Evolutionary conservation across 495 filamentous ascomycete genomes (phyloP).

Genomic region (Trichoderma asperelloides): DNA sequence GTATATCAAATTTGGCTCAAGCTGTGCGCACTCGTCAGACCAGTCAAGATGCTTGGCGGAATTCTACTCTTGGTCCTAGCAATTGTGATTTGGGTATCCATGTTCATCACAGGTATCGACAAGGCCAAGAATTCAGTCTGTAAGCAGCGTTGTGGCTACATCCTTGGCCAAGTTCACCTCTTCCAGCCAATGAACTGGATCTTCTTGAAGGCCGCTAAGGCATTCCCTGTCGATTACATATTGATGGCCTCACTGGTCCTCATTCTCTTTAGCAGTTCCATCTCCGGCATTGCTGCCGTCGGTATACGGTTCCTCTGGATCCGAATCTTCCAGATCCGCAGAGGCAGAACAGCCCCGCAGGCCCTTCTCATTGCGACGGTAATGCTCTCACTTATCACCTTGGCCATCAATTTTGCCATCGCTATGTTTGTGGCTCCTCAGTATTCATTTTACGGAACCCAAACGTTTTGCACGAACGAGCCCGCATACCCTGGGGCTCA

Average conservation of each 20-base stretch:
- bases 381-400: slow-evolving; percentile 75
- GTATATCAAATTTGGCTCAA: slow-evolving; percentile 68
- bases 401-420: slow-evolving; percentile 86
- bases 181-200: slow-evolving; percentile 94
- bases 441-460: slow-evolving; percentile 88
- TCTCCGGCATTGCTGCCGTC: slow-evolving; percentile 74
- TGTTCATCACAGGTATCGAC: slow-evolving; percentile 93
- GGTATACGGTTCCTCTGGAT: slow-evolving; percentile 97
- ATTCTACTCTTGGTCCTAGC: slow-evolving; percentile 63
- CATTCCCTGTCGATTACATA: slow-evolving; percentile 88
- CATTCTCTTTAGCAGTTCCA: slow-evolving; percentile 75
- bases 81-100: slow-evolving; percentile 73
- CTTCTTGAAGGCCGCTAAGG: slow-evolving; percentile 69
- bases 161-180: slow-evolving; percentile 81
- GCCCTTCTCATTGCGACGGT: slow-evolving; percentile 86
- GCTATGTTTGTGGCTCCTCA: slow-evolving; percentile 89
- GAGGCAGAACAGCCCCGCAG: slow-evolving; percentile 82
- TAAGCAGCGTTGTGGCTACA: slow-evolving; percentile 84
- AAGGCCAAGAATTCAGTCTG: slow-evolving; percentile 92
- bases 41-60: slow-evolving; percentile 79
- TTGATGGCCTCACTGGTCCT: slow-evolving; percentile 76
- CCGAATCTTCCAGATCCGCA: slow-evolving; percentile 78
- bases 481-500: slow-evolving; percentile 46
- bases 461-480: slow-evolving; percentile 77
- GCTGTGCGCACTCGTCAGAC: slow-evolving; percentile 64